These are phyloP conservation scores for Sporisorium reilianum DNA, from an alignment of 1,284 basidiomycete species.

Conservation along the genomic window DNA sequence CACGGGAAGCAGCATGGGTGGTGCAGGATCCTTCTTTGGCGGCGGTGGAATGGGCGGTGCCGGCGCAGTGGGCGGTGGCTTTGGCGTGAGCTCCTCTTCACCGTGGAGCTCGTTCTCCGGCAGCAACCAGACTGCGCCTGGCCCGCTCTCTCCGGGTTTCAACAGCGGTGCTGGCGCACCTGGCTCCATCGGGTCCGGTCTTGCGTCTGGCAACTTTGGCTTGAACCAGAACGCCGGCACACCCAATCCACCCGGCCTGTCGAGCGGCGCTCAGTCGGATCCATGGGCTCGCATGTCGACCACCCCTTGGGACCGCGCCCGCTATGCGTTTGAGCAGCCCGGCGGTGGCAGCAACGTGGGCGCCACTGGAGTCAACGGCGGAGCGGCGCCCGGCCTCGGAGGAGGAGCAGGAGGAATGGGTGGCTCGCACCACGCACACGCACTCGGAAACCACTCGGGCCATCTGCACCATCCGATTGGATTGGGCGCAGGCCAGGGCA, in stretches of 20 bases:
- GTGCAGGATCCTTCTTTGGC: constrained; percentile 44
- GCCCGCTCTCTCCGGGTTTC: constrained; percentile 39
- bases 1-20: constrained; percentile 35
- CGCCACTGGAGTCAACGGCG: constrained; percentile 16
- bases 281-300: constrained; percentile 50
- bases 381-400: constrained; percentile 13
- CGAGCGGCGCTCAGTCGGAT: constrained; percentile 36
- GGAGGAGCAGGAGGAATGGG: constrained; percentile 26
- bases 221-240: constrained; percentile 24
- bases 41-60: constrained; percentile 20
- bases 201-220: constrained; percentile 30
- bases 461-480: constrained; percentile 29
- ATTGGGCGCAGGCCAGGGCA: constrained; percentile 7
- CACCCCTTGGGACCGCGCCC: constrained; percentile 63
- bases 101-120: constrained; percentile 51
- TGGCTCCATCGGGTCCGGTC: constrained; percentile 33
- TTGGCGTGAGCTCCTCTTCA: constrained; percentile 43
- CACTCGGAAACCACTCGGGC: constrained; percentile 18
- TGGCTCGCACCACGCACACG: constrained; percentile 30
- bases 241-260: constrained; percentile 21
- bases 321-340: constrained; percentile 65
- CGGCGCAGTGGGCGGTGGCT: constrained; percentile 39
- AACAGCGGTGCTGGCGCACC: constrained; percentile 30
- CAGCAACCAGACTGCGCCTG: constrained; percentile 39
- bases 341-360: constrained; percentile 29